These are phyloP conservation scores for Starmerella geochares DNA, from an alignment of 805 yeast species.

Conservation along the genomic window DNA sequence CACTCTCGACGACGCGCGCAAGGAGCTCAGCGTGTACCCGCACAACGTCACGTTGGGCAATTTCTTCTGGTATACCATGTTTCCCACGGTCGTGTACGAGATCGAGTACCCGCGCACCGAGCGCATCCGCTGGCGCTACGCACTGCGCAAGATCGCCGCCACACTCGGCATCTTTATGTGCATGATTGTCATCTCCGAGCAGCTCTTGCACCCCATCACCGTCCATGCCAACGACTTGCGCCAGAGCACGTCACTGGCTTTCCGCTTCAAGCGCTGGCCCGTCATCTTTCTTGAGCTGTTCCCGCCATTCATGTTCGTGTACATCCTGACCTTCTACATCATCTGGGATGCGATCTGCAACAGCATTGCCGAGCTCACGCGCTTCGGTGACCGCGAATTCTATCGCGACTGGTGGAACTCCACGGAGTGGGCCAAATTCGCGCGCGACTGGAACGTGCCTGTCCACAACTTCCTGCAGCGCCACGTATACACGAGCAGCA, in stretches of 20 bases:
- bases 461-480: slow-evolving; percentile 81
- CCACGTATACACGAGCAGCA: slow-evolving; percentile 88
- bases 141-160: slow-evolving; percentile 60
- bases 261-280: slow-evolving; percentile 43
- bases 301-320: slow-evolving; percentile 69
- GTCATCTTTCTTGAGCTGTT: slow-evolving; percentile 58
- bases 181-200: slow-evolving; percentile 73
- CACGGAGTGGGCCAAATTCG: slow-evolving; percentile 83
- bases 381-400: slow-evolving; percentile 82
- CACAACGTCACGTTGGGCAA: slow-evolving; percentile 52
- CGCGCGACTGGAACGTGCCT: slow-evolving; percentile 89
- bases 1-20: slow-evolving; percentile 58
- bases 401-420: slow-evolving; percentile 98
- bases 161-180: slow-evolving; percentile 76
- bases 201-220: slow-evolving; percentile 63
- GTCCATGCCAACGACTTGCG: slow-evolving; percentile 48
- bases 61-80: slow-evolving; percentile 73
- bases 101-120: slow-evolving; percentile 70
- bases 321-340: slow-evolving; percentile 68
- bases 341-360: slow-evolving; percentile 95
- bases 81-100: slow-evolving; percentile 67
- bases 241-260: slow-evolving; percentile 37
- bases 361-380: slow-evolving; percentile 76
- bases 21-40: slow-evolving; percentile 71
- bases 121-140: slow-evolving; percentile 57